Evolutionary conservation across 2,329 filamentous ascomycete species (phyloP).

Genomic region (Mycocentrospora acerina): DNA sequence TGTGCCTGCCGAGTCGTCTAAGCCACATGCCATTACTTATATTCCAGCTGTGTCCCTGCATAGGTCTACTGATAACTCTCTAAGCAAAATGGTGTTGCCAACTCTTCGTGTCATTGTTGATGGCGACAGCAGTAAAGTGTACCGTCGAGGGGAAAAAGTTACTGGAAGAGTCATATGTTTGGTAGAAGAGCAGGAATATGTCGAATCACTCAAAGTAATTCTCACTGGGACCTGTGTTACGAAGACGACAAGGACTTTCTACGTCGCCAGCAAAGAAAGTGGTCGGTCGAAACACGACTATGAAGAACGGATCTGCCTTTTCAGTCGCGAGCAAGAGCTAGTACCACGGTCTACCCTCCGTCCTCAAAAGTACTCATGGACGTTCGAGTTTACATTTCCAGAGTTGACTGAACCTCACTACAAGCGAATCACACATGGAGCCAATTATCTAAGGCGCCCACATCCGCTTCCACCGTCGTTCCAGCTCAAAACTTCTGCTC

Average conservation of each 20-base stretch:
- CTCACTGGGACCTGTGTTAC: constrained; percentile 38
- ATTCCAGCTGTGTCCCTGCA: constrained; percentile 32
- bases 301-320: constrained; percentile 32
- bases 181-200: constrained; percentile 26
- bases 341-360: constrained; percentile 17
- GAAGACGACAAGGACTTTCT: constrained; percentile 31
- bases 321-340: constrained; percentile 29
- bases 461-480: constrained; percentile 39
- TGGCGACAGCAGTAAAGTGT: constrained; percentile 31
- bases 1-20: constrained; percentile 26
- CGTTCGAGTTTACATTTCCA: constrained; percentile 40
- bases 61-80: constrained; percentile 17
- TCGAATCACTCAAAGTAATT: constrained; percentile 30
- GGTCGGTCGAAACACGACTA: constrained; percentile 21
- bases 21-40: constrained; percentile 13
- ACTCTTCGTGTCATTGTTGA: constrained; percentile 33
- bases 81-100: constrained; percentile 27
- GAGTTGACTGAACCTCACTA: constrained; percentile 29
- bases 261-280: constrained; percentile 17
- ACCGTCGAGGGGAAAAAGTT: constrained; percentile 35
- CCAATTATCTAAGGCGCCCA: constrained; percentile 32
- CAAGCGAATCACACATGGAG: constrained; percentile 27
- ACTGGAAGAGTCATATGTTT: constrained; percentile 35
- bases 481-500: constrained; percentile 24
- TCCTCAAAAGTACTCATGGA: constrained; percentile 35